Conservation (phyloP, 129 eudicot genomes). For the Tagetes erecta region DNA sequence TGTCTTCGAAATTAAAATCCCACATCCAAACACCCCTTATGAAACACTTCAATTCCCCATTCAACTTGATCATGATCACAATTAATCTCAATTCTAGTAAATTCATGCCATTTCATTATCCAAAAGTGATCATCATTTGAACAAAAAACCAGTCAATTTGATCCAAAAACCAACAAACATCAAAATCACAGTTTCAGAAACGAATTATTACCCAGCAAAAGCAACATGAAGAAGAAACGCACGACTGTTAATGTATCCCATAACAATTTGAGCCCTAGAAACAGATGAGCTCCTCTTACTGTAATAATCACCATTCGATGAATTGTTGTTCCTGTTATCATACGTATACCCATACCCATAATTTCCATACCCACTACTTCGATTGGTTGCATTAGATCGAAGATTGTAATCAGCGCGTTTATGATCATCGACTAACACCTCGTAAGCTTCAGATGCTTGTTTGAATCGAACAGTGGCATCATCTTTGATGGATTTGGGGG, state of each 20-base stretch:
- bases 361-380: conserved; percentile 34
- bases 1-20: background rate
- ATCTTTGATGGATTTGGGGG: conserved; percentile 54
- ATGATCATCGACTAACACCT: conserved; percentile 71
- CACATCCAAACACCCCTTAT: conserved; percentile 2
- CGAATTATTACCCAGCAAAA: conserved; percentile 57
- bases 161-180: background rate
- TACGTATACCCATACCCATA: conserved; percentile 46
- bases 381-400: conserved; percentile 21
- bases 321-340: conserved; percentile 18
- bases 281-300: conserved; percentile 23
- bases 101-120: background rate
- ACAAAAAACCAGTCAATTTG: background rate
- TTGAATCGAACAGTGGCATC: conserved; percentile 78
- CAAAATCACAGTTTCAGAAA: background rate
- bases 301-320: conserved; percentile 24
- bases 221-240: conserved; percentile 75
- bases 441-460: conserved; percentile 87
- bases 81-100: background rate
- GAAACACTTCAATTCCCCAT: background rate
- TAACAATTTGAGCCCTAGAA: conserved; percentile 35
- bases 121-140: background rate
- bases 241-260: conserved; percentile 59
- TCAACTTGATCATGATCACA: background rate
- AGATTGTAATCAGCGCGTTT: conserved; percentile 81